Evolutionary conservation across 441 rosid species (phyloP).

Genomic region (Breynia disticha): DNA sequence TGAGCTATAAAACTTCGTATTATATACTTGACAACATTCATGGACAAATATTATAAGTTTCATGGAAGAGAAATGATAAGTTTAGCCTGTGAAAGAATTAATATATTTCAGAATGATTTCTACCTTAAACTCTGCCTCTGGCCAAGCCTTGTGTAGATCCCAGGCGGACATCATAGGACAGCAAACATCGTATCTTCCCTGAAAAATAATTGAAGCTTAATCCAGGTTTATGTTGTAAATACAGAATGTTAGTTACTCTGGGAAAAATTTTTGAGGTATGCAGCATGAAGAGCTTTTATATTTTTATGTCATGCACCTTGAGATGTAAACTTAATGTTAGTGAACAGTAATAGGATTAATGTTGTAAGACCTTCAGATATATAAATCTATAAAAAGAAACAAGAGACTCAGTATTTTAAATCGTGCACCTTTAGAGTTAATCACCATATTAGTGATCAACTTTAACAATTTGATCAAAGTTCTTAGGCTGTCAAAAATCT

Average conservation of each 20-base stretch:
- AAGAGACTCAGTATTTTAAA: no score
- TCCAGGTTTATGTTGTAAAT: no score
- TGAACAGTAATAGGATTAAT: no score
- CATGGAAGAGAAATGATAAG: not conserved
- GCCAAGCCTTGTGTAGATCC: slow-evolving; percentile 97
- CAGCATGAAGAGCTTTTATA: not conserved
- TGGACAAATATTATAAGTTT: not conserved
- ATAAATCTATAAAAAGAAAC: no score
- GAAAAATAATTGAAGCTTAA: slow-evolving; percentile 9
- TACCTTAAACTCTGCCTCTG: slow-evolving; percentile 91
- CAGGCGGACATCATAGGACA: slow-evolving; percentile 99
- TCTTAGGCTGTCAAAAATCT: no score
- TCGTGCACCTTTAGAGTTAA: no score
- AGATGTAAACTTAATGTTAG: not conserved
- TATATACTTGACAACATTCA: no score
- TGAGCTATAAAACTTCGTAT: no score
- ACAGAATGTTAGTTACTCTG: not conserved
- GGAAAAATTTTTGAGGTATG: not conserved
- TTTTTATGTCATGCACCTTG: not conserved
- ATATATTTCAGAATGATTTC: slow-evolving; percentile 2
- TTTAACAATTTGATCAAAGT: no score
- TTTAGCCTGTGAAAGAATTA: not conserved
- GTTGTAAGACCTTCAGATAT: no score
- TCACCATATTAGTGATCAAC: no score
- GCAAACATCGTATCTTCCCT: slow-evolving; percentile 91